Percentiles rank a stretch among this genome's conserved stretches.
phyloP scores from a whole-genome alignment of 164 flowering plant species.

The Chimonanthus praecox region DNA sequence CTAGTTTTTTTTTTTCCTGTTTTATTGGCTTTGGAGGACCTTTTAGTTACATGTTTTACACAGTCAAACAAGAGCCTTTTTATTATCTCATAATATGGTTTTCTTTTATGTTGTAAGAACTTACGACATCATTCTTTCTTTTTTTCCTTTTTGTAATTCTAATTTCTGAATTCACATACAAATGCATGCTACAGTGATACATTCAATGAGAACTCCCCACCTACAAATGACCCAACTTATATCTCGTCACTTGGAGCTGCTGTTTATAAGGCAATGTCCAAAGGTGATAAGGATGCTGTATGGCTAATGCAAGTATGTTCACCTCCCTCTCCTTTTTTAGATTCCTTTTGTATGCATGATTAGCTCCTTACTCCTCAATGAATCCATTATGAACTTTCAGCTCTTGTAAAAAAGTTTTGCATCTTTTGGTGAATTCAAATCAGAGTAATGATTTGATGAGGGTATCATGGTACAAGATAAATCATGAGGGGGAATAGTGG shows the following conservation, averaged over 20 bases:
- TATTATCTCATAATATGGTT: not conserved
- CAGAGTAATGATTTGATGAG: too few species aligned
- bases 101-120: not conserved
- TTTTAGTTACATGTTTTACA: not conserved
- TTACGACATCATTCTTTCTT: not conserved
- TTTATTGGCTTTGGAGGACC: not conserved
- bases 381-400: not conserved
- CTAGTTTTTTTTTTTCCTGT: not conserved
- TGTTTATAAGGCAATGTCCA: constrained; percentile 79
- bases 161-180: not conserved
- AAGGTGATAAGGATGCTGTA: constrained; percentile 75
- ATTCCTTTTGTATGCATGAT: not conserved
- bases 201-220: constrained; percentile 94
- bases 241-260: constrained; percentile 90
- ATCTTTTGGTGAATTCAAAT: too few species aligned
- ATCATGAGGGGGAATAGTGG: too few species aligned
- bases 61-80: not conserved
- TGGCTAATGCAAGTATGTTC: constrained; percentile 95
- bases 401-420: not conserved
- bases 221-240: constrained; percentile 71
- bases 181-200: constrained; percentile 65
- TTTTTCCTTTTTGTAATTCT: not conserved
- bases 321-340: not conserved
- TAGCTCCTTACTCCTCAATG: not conserved
- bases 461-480: too few species aligned